A percentile compares a stretch with the other conserved stretches of the same genome.
Evolutionary conservation across 2,329 filamentous ascomycete species (phyloP).

Genomic region (Calonectria honghensis): DNA sequence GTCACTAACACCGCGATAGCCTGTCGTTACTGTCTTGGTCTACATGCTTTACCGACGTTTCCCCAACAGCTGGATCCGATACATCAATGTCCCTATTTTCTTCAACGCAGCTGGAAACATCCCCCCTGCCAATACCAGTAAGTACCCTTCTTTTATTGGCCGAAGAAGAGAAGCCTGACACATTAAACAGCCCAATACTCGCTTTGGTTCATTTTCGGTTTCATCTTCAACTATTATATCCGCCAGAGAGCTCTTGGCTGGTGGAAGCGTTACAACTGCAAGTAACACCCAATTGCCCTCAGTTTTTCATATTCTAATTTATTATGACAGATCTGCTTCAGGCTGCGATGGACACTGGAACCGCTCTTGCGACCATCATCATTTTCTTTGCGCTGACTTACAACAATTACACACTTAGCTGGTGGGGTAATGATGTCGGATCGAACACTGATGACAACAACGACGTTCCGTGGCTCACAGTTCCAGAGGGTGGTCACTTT

Average conservation of each 20-base stretch:
- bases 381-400: conserved; percentile 38
- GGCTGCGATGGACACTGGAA: conserved; percentile 36
- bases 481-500: conserved; percentile 26
- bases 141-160: too few relatives aligned
- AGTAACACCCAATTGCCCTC: background rate
- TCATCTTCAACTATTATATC: conserved; percentile 36
- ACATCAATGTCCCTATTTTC: conserved; percentile 39
- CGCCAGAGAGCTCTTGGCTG: conserved; percentile 35
- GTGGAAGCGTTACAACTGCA: conserved; percentile 42
- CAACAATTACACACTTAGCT: conserved; percentile 32
- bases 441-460: conserved; percentile 36
- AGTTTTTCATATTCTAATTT: background rate
- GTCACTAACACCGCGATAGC: background rate
- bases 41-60: conserved; percentile 32
- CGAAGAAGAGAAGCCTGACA: background rate
- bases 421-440: conserved; percentile 38
- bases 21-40: conserved; percentile 26
- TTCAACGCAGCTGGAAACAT: conserved; percentile 40
- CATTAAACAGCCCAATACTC: conserved; percentile 29
- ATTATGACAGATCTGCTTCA: conserved; percentile 20
- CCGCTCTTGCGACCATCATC: conserved; percentile 32
- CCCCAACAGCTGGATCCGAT: conserved; percentile 36
- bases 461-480: conserved; percentile 34
- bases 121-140: conserved; percentile 34
- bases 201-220: conserved; percentile 38